phyloP scores from a whole-genome alignment of 2,329 filamentous ascomycete species.

The Trichophyton rubrum region DNA sequence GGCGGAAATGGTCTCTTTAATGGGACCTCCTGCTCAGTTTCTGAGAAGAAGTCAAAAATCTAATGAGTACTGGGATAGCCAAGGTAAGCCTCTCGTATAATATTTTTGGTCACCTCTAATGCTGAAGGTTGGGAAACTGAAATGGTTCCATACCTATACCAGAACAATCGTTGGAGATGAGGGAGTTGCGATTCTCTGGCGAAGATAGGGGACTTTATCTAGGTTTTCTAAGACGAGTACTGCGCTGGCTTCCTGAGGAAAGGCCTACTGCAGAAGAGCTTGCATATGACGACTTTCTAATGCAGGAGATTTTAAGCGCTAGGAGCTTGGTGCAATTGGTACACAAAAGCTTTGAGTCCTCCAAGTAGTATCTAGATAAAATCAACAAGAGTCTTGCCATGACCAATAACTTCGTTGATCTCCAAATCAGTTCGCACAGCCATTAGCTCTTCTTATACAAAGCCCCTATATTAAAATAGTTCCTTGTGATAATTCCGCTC shows the following conservation, averaged over 20 bases:
- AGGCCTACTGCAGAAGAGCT: slow-evolving; percentile 13
- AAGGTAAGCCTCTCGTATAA: slow-evolving; percentile 9
- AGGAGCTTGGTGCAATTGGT: neutral
- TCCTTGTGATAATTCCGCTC: too few relatives aligned
- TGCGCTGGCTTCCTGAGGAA: slow-evolving; percentile 17
- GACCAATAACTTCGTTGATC: neutral
- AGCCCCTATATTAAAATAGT: too few relatives aligned
- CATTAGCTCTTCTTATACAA: too few relatives aligned
- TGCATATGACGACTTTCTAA: slow-evolving; percentile 9
- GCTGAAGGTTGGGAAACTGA: slow-evolving; percentile 4
- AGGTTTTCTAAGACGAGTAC: slow-evolving; percentile 11
- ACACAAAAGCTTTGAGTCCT: neutral
- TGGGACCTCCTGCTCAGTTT: slow-evolving; percentile 13
- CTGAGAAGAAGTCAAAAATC: slow-evolving; percentile 13
- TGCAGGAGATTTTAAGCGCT: slow-evolving; percentile 4
- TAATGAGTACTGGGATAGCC: slow-evolving; percentile 18
- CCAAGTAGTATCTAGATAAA: neutral
- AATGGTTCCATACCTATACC: slow-evolving; percentile 11
- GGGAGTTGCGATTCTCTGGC: slow-evolving; percentile 5
- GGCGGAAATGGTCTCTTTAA: slow-evolving; percentile 17
- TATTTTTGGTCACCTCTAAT: neutral
- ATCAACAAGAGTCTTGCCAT: neutral
- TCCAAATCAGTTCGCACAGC: too few relatives aligned
- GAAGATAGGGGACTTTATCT: slow-evolving; percentile 19
- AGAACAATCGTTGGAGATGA: neutral